A percentile compares a stretch with the other conserved stretches of the same genome.
Evolutionary conservation across 768 basidiomycete genomes (phyloP).

Genomic region (Russula compacta): DNA sequence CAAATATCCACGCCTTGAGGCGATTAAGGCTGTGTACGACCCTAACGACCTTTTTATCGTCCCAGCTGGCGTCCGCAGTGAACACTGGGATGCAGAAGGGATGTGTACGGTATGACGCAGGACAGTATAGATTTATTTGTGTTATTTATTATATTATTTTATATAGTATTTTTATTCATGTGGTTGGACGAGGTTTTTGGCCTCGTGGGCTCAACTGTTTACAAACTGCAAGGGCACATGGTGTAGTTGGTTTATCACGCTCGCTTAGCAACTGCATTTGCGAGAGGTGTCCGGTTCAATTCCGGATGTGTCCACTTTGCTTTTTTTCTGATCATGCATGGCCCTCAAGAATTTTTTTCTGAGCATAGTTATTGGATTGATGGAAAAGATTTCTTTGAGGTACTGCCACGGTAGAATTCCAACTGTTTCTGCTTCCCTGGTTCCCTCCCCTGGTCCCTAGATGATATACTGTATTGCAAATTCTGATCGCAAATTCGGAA

Average conservation of each 20-base stretch:
- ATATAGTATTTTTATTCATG: background rate
- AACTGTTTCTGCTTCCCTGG: too few relatives aligned
- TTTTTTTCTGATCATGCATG: background rate
- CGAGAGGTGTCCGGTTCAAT: conserved; percentile 17
- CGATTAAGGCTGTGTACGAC: conserved; percentile 28
- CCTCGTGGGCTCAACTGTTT: background rate
- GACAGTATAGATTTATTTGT: background rate
- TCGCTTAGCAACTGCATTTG: conserved; percentile 3
- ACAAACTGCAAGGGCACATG: background rate
- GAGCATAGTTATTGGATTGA: background rate
- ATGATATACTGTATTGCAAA: too few relatives aligned
- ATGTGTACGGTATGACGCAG: conserved; percentile 19
- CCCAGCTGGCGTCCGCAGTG: conserved; percentile 26
- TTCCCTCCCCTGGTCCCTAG: too few relatives aligned
- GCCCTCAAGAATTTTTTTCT: background rate
- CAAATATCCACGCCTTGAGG: conserved; percentile 27
- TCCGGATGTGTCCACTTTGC: conserved; percentile 13
- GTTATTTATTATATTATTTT: background rate
- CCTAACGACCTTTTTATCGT: conserved; percentile 30
- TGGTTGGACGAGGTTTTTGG: background rate
- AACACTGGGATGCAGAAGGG: conserved; percentile 28
- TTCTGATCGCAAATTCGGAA: too few relatives aligned
- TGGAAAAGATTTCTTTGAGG: too few relatives aligned
- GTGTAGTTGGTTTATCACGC: conserved; percentile 16
- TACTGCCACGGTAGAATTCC: too few relatives aligned